Percentiles rank a stretch among this genome's conserved stretches.
These are phyloP conservation scores for Prunus mira DNA, from an alignment of 306 rosid genomes.

Conservation along the genomic window DNA sequence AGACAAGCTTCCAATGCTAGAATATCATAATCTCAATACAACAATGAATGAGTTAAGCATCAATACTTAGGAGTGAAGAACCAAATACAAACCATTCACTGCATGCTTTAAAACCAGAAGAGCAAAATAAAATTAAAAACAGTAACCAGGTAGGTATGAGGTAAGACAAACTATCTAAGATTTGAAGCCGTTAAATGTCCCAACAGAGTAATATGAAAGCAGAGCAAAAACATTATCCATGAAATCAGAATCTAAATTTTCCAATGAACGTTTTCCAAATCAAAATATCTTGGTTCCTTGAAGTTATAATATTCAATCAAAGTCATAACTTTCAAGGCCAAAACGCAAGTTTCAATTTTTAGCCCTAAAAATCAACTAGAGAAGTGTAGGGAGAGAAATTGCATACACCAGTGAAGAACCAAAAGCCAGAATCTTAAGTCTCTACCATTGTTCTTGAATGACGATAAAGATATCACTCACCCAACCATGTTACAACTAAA, in stretches of 20 bases:
- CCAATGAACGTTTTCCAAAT: background rate
- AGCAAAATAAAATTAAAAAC: no score
- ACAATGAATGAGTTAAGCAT: background rate
- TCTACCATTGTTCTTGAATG: background rate
- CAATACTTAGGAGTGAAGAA: background rate
- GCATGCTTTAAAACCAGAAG: background rate
- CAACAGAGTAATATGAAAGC: no score
- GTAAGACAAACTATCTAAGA: no score
- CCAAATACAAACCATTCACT: background rate
- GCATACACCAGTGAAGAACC: background rate
- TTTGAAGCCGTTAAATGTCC: no score
- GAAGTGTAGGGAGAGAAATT: background rate
- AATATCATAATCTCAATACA: background rate
- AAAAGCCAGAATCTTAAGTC: slow-evolving; percentile 8
- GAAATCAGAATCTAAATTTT: no score
- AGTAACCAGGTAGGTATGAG: no score
- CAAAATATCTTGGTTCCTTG: background rate
- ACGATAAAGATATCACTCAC: slow-evolving; percentile 47
- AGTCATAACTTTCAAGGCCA: background rate
- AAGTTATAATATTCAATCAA: background rate
- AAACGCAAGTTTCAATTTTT: background rate
- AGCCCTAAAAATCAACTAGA: background rate
- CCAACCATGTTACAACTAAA: slow-evolving; percentile 99
- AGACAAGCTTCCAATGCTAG: background rate
- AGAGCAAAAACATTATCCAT: no score